Evolutionary conservation across 768 basidiomycete species (phyloP), one percentile per base, ranked within the genome.

Genomic region (Tricholoma terreum): DNA sequence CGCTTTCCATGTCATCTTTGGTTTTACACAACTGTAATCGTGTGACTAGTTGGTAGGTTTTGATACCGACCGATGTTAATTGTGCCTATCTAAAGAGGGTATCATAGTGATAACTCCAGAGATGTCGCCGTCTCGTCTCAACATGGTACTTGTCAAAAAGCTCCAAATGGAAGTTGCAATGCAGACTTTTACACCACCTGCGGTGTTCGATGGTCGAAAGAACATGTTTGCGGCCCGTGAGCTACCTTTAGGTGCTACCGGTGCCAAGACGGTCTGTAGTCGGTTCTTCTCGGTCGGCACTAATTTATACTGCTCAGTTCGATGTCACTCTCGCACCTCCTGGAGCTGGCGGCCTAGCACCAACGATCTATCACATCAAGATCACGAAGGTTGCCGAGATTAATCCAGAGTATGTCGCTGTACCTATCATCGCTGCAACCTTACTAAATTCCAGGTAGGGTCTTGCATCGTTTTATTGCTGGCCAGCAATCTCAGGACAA

Each of bases 401-500:
- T 22, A 85, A 83, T 58, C 75, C 82, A 2, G 59, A 70, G 72
- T 76, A 61, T 31, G 58, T 48, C 42, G n/a, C 19, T 45, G 6
- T 19, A n/a, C 7, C 15, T 11, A 49, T 19, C 9, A n/a, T 21
- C 17, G 8, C 17, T 14, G 27, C 45, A 11, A 55, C 7, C 48
- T 9, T 31, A 2, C 42, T 57, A 31, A 64, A 14, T 35, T 55
- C 21, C 1, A 11, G 21, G 15, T 56, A 92, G 90, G 61, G 77
- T 89, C 0, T 74, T 91, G 1, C 70, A 77, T 3, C 81, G 84
- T 0, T 92, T 86, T 62, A 75, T 90, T 2, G 62, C 73, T 34
- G 89, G 89, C 1, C 69, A 80, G 38, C 87, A 90, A 58, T 83
- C 83, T 0, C 80, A 84, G 27, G 89, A 91, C 55, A 89, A 88